Evolutionary conservation across 2,329 filamentous ascomycete genomes (phyloP).

Genomic region (Cercospora sp.): DNA sequence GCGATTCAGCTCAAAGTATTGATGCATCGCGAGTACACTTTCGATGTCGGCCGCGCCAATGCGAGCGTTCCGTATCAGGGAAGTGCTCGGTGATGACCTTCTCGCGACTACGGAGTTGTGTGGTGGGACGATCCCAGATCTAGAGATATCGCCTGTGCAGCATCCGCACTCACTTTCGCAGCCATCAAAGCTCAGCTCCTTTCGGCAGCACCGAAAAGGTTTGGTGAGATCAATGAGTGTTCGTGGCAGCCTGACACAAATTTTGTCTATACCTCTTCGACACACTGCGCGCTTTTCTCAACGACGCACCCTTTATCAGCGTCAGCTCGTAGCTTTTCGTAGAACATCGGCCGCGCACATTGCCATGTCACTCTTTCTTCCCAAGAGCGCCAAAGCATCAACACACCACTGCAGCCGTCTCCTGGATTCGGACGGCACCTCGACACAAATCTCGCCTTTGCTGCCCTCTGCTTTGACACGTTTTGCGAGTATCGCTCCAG

Average conservation of each 20-base stretch:
- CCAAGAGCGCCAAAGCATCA: constrained; percentile 17
- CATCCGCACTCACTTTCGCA: neutral
- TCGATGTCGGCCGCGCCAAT: neutral
- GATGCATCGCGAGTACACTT: neutral
- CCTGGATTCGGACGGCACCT: constrained; percentile 4
- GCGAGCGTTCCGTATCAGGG: neutral
- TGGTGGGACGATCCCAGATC: too few species aligned
- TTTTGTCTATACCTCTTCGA: neutral
- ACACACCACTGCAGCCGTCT: constrained; percentile 17
- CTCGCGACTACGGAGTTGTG: neutral
- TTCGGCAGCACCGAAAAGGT: neutral
- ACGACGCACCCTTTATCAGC: neutral
- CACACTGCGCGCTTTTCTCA: neutral
- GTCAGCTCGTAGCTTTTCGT: constrained; percentile 5
- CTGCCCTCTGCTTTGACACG: constrained; percentile 6
- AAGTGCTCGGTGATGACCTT: neutral
- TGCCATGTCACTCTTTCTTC: constrained; percentile 23
- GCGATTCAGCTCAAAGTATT: neutral
- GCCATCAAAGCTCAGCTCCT: neutral
- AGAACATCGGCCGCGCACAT: constrained; percentile 19
- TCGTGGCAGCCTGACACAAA: neutral
- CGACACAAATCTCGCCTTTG: constrained; percentile 4
- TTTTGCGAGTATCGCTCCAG: constrained; percentile 17
- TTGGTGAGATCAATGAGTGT: neutral
- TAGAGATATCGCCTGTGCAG: neutral